phyloP scores from a whole-genome alignment of 345 rosid species.

The Rhizophora apiculata region DNA sequence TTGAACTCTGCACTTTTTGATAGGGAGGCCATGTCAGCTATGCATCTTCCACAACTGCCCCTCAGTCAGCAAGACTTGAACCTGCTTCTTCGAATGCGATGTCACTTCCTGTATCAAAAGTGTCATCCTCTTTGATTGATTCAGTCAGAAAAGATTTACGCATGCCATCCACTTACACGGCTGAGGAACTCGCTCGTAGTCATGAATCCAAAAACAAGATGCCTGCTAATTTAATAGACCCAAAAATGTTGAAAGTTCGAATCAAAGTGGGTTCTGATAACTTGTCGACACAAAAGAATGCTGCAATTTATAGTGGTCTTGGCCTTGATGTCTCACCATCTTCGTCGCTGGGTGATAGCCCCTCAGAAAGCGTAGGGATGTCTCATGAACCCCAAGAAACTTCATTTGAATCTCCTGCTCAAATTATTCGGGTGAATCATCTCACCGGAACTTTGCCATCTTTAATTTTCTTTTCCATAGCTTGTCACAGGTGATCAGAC shows the following conservation, averaged over 20 bases:
- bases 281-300: conserved; percentile 60
- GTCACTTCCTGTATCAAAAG: conserved; percentile 38
- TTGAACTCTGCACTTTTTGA: conserved; percentile 20
- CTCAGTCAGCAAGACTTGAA: conserved; percentile 44
- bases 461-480: conserved; percentile 12
- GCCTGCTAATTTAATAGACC: conserved; percentile 45
- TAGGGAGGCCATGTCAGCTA: conserved; percentile 50
- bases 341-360: conserved; percentile 64
- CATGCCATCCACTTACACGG: conserved; percentile 29
- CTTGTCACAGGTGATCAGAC: conserved; percentile 19
- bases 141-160: conserved; percentile 39
- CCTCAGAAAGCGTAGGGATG: conserved; percentile 64
- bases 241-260: conserved; percentile 65
- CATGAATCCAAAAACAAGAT: conserved; percentile 35
- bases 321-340: conserved; percentile 77
- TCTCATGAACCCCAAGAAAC: conserved; percentile 44
- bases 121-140: conserved; percentile 33
- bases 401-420: conserved; percentile 55
- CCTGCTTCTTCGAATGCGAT: conserved; percentile 30
- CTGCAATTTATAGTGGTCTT: conserved; percentile 61
- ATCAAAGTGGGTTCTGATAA: conserved; percentile 80
- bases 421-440: conserved; percentile 61
- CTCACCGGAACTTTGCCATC: conserved; percentile 22
- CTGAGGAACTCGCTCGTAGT: conserved; percentile 39
- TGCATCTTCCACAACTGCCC: conserved; percentile 36